Evolutionary conservation across 2,329 filamentous ascomycete genomes (phyloP).

Genomic region (Botrytis galanthina): DNA sequence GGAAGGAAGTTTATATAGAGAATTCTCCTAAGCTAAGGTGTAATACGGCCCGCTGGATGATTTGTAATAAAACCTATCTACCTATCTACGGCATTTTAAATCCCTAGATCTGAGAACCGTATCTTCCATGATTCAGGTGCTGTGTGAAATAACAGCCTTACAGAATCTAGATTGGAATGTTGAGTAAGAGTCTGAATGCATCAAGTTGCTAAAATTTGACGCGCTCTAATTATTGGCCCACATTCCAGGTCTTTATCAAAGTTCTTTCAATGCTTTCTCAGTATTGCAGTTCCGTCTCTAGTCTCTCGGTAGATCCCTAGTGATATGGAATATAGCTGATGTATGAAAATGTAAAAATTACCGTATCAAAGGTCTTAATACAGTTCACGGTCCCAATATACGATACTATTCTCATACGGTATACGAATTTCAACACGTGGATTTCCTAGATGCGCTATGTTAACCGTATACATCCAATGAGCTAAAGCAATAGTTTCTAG

Average conservation of each 20-base stretch:
- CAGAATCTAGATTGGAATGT: background rate
- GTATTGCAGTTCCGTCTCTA: no score
- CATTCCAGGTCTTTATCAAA: background rate
- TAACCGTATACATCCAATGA: background rate
- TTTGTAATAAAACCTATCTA: no score
- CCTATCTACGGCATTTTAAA: no score
- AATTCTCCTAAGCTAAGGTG: background rate
- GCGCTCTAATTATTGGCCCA: background rate
- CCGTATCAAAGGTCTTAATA: background rate
- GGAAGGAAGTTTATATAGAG: background rate
- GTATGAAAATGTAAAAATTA: no score
- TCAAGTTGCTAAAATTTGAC: background rate
- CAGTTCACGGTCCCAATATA: background rate
- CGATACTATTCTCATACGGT: no score
- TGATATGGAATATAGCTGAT: no score
- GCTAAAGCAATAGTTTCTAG: background rate
- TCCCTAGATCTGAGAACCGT: no score
- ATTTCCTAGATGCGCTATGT: background rate
- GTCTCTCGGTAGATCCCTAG: no score
- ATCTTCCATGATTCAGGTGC: no score
- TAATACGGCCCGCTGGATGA: no score
- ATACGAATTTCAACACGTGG: background rate
- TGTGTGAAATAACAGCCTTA: background rate
- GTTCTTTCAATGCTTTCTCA: background rate
- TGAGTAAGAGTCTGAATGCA: background rate